Evolutionary conservation across 2,329 filamentous ascomycete species (phyloP).

Genomic region (Bipolaris sorokiniana): DNA sequence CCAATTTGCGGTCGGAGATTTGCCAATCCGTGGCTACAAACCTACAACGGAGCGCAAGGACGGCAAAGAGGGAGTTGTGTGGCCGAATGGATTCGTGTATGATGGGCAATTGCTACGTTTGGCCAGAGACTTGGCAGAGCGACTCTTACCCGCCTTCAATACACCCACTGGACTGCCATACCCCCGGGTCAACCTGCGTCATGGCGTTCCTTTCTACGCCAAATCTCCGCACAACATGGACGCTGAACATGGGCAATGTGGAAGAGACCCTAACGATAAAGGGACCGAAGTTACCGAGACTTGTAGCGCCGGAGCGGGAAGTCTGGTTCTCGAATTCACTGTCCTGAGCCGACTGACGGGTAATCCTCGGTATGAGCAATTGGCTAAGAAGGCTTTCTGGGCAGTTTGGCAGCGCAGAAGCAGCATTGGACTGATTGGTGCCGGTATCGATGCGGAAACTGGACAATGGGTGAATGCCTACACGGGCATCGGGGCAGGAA

Average conservation of each 20-base stretch:
- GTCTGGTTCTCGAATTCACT: conserved; percentile 90
- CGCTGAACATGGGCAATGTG: conserved; percentile 56
- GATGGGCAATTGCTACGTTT: conserved; percentile 90
- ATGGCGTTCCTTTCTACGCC: conserved; percentile 89
- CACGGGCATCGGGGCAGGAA: conserved; percentile 93
- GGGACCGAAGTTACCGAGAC: conserved; percentile 85
- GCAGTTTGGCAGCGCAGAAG: conserved; percentile 91
- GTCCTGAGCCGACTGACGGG: conserved; percentile 87
- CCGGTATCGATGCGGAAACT: conserved; percentile 89
- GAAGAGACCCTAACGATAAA: conserved; percentile 53
- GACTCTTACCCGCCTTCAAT: conserved; percentile 89
- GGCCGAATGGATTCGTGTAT: conserved; percentile 81
- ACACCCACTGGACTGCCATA: conserved; percentile 92
- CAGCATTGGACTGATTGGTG: conserved; percentile 83
- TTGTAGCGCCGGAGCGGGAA: conserved; percentile 95
- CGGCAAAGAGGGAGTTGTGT: conserved; percentile 61
- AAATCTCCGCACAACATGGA: conserved; percentile 79
- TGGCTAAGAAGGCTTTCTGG: conserved; percentile 94
- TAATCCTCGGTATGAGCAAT: conserved; percentile 83
- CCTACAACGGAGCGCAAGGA: conserved; percentile 53
- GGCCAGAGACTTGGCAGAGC: conserved; percentile 81
- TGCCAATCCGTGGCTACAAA: conserved; percentile 82
- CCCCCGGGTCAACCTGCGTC: conserved; percentile 86
- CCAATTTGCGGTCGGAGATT: conserved; percentile 86
- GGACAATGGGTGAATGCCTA: conserved; percentile 88